These are phyloP conservation scores for Heterobasidion annosum DNA, from an alignment of 1,284 basidiomycete genomes.

Conservation along the genomic window DNA sequence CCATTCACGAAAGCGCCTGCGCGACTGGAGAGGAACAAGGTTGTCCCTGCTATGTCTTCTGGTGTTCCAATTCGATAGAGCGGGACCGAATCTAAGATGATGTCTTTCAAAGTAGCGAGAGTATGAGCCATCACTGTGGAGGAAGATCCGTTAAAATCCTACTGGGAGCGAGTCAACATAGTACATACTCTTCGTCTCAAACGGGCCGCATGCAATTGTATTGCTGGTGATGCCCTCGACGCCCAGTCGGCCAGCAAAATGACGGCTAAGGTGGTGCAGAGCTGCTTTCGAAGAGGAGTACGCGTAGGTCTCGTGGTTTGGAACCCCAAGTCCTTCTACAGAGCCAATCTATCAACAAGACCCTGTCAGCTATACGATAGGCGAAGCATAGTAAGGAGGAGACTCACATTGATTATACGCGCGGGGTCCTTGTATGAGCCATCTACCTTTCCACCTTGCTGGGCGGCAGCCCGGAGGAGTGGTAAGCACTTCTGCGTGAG, in stretches of 20 bases:
- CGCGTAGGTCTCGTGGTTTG: constrained; percentile 56
- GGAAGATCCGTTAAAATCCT: background rate
- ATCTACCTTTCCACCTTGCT: constrained; percentile 30
- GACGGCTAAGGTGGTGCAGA: constrained; percentile 52
- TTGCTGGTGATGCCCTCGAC: constrained; percentile 58
- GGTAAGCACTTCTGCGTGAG: constrained; percentile 61
- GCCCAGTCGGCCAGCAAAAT: constrained; percentile 53
- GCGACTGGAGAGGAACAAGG: constrained; percentile 49
- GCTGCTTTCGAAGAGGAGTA: constrained; percentile 63
- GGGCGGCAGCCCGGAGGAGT: constrained; percentile 43
- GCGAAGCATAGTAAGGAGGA: background rate
- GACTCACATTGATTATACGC: constrained; percentile 53
- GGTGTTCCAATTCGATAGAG: constrained; percentile 49
- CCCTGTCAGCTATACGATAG: background rate
- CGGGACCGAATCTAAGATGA: constrained; percentile 38
- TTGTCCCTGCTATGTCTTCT: constrained; percentile 56
- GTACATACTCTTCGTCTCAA: constrained; percentile 39
- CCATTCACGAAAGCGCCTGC: constrained; percentile 60
- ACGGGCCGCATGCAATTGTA: constrained; percentile 56
- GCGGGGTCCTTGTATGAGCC: constrained; percentile 37
- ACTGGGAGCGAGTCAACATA: background rate
- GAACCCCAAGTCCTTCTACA: constrained; percentile 46
- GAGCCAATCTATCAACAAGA: constrained; percentile 46
- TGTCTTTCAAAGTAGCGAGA: constrained; percentile 37
- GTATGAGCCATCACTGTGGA: constrained; percentile 52